Evolutionary conservation across 345 rosid species (phyloP).

Genomic region (Noccaea bulbosa): DNA sequence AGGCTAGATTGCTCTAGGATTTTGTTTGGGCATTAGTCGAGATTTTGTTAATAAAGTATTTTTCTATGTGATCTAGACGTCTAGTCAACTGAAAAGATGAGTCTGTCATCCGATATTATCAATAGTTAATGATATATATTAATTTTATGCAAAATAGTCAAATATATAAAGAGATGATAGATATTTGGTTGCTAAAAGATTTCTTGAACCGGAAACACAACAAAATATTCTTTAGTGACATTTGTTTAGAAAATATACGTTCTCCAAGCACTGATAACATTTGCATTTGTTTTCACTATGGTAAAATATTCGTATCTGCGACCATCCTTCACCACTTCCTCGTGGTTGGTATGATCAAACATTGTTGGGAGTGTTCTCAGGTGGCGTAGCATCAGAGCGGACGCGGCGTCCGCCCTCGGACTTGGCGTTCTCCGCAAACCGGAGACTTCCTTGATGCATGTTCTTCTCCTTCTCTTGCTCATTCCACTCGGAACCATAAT

Average conservation of each 20-base stretch:
- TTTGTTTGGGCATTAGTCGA: too few species aligned
- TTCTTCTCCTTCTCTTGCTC: conserved; percentile 57
- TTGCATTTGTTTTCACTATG: conserved; percentile 8
- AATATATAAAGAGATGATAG: background rate
- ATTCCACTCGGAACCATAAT: conserved; percentile 57
- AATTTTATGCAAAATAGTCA: background rate
- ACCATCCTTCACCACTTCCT: conserved; percentile 3
- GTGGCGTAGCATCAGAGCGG: conserved; percentile 33
- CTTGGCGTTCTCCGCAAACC: conserved; percentile 60
- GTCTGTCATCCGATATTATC: background rate
- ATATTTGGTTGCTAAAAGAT: background rate
- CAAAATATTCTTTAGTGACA: background rate
- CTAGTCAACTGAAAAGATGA: too few species aligned
- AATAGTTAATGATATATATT: background rate
- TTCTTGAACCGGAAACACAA: background rate
- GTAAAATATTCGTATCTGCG: background rate
- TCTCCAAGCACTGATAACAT: conserved; percentile 5
- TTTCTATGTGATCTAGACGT: too few species aligned
- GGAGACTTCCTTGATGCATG: conserved; percentile 57
- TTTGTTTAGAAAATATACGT: too few species aligned
- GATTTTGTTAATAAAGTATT: too few species aligned
- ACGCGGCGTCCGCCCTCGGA: conserved; percentile 56
- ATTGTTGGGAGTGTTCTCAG: conserved; percentile 35
- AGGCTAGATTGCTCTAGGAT: too few species aligned
- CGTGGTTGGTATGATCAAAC: conserved; percentile 25